Evolutionary conservation across 2,329 filamentous ascomycete species (phyloP), one percentile per base, ranked within the genome.

Genomic region (Rutstroemia sp.): DNA sequence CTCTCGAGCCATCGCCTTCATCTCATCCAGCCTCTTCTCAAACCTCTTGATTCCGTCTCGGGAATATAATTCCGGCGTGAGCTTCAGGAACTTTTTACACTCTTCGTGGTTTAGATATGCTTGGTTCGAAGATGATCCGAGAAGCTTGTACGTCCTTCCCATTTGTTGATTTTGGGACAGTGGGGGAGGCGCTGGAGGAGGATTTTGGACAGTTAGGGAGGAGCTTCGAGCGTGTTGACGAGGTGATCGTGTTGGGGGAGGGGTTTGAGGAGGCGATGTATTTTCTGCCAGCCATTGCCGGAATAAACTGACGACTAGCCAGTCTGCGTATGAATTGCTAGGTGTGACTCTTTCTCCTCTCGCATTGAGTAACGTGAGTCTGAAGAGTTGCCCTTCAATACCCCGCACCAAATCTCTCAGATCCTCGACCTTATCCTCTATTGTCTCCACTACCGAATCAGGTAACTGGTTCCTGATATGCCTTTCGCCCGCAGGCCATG

Each of bases 391-490:
- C 19, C 85, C 83, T 68, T 96, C 92, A 21, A 94, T 81, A 27
- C 87, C 85, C 38, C 83, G 80, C 60, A 95, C 89, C 7, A 85
- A 79, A 66, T 96, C 91, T 61, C 91, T 87, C 18, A 96, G 78
- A 71, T 96, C 92, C 64, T 95, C 90, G 5, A 94, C 90, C 71
- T 96, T 96, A 72, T 96, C 91, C 71, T 96, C 90, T 60, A 96
- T 95, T 38, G 96, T 79, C 63, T 96, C 91, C 9, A 96, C 77
- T 0, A 96, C 90, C 0, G 81, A 71, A 25, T 86, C 82, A 0
- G 92, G 88, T 42, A 95, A 78, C 30, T 86, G 78, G 57, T 74
- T 73, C 42, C 89, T 84, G 38, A 96, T 80, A 64, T 89, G 89
- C 25, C 87, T 82, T 65, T 91, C 82, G 16, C 87, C 90, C 0